Percentiles rank a stretch among this genome's conserved stretches.
Evolutionary conservation across 75 land plant genomes (phyloP).

Genomic region (Picea sitchensis): DNA sequence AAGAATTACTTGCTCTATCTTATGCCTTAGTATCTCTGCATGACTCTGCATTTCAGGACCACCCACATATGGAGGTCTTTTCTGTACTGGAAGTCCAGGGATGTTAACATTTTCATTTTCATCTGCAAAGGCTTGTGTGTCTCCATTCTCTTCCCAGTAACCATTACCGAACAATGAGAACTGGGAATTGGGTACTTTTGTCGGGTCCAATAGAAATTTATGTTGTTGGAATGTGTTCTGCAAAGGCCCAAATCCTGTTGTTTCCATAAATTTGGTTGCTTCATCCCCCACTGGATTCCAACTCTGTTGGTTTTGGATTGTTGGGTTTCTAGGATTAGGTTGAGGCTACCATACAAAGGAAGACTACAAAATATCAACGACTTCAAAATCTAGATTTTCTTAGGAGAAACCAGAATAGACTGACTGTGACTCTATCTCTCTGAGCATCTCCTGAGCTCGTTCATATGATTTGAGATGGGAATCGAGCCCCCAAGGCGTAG

Average conservation of each 20-base stretch:
- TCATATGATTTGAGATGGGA: conserved; percentile 97
- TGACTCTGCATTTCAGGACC: not conserved
- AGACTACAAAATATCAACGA: conserved; percentile 39
- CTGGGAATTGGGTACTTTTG: not conserved
- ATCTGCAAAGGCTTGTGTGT: conserved; percentile 13
- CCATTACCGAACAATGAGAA: not conserved
- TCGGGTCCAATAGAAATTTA: not conserved
- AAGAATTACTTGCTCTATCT: conserved; percentile 14
- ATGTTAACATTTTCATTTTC: conserved; percentile 8
- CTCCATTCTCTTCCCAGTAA: conserved; percentile 1
- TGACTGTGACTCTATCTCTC: conserved; percentile 51
- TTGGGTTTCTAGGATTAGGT: conserved; percentile 43
- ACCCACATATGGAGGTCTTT: not conserved
- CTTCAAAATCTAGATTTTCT: conserved; percentile 23
- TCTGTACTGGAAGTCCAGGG: not conserved
- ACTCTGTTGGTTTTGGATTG: not conserved
- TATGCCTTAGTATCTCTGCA: conserved; percentile 9
- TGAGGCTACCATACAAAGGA: conserved; percentile 84
- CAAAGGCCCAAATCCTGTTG: conserved; percentile 40
- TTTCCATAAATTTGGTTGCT: conserved; percentile 29
- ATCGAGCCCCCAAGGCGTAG: conserved; percentile 76
- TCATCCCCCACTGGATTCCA: conserved; percentile 22
- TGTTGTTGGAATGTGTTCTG: not conserved
- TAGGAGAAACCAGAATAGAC: conserved; percentile 19
- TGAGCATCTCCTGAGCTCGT: conserved; percentile 94